A percentile compares a stretch with the other conserved stretches of the same genome.
Conservation (phyloP, 805 yeast species). For the Candida berthetii region DNA sequence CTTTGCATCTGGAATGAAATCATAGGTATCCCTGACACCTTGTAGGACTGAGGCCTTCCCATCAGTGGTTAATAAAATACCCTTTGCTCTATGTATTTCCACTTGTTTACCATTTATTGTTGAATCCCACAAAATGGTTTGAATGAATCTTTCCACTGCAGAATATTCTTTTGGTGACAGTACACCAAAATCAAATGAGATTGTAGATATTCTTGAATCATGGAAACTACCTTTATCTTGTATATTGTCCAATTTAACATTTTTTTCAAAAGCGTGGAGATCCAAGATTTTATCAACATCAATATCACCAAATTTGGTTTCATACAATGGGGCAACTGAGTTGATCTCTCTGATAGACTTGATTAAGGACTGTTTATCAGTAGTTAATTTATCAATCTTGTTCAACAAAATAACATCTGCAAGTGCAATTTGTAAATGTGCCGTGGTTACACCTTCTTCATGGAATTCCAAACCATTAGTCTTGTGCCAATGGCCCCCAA, state of each 20-base stretch:
- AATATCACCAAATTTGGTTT: conserved; percentile 72
- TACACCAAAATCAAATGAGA: conserved; percentile 39
- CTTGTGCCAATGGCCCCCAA: conserved; percentile 66
- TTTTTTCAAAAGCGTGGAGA: conserved; percentile 67
- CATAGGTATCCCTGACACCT: conserved; percentile 92
- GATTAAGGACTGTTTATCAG: conserved; percentile 25
- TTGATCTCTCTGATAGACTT: conserved; percentile 51
- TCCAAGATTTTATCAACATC: conserved; percentile 63
- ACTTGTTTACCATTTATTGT: conserved; percentile 33
- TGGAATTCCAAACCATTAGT: conserved; percentile 31
- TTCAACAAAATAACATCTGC: conserved; percentile 82
- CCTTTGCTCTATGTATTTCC: conserved; percentile 83
- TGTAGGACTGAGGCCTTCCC: conserved; percentile 42
- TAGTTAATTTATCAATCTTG: conserved; percentile 56
- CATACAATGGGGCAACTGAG: conserved; percentile 55
- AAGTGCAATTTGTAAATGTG: conserved; percentile 83
- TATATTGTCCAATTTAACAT: conserved; percentile 18
- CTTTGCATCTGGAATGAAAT: conserved; percentile 45
- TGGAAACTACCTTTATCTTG: conserved; percentile 29
- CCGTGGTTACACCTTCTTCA: conserved; percentile 60
- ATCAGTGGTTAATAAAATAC: conserved; percentile 45
- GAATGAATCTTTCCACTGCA: conserved; percentile 57
- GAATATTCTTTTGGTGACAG: conserved; percentile 29
- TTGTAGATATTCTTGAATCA: conserved; percentile 49
- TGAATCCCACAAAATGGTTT: conserved; percentile 70